Evolutionary conservation across 345 rosid species (phyloP), one percentile per base, ranked within the genome.

Genomic region (Raphanus raphanistrum): DNA sequence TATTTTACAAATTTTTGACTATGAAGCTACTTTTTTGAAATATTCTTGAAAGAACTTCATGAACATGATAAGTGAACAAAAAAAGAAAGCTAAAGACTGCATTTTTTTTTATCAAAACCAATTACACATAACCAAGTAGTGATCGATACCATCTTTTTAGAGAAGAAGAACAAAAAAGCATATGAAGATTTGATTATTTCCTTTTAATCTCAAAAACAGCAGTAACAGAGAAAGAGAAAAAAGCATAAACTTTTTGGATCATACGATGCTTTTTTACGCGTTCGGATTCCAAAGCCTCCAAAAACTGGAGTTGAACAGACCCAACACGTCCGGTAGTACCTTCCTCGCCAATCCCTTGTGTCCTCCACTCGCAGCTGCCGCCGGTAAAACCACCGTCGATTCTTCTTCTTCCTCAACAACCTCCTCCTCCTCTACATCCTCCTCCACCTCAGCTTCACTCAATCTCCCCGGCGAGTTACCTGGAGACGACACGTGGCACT

Each of bases 281-380:
- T 84, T 86, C 84, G 98, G 94, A 91, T 81, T 82, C 99, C 93
- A 93, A 83, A 95, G 93, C 45, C 86, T 85, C 97, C 99, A 95
- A 76, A 93, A 83, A 80, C 88, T 94, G 75, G 97, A 95, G 81
- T 93, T 87, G 27, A 95, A 81, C 9, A 92, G 57, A 38, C 98
- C 97, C 73, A 95, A 68, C 84, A 95, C 90, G 88, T 95, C 98
- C 97, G 99, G 98, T 36, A 95, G 70, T 67, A 95, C 96, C 84
- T 95, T 95, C 82, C 98, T 88, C 13, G 88, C 99, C 73, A 95
- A 76, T 28, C 99, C 96, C 82, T 84, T 91, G 82, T 85, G 89
- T 55, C 84, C 89, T 55, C 62, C 76, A 15, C 41, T 73, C 68
- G 76, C 60, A 61, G 81, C 38, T 21, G 80, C 60, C 70, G 80